phyloP scores from a whole-genome alignment of 2,329 filamentous ascomycete genomes.

The Claviceps fusiformis region DNA sequence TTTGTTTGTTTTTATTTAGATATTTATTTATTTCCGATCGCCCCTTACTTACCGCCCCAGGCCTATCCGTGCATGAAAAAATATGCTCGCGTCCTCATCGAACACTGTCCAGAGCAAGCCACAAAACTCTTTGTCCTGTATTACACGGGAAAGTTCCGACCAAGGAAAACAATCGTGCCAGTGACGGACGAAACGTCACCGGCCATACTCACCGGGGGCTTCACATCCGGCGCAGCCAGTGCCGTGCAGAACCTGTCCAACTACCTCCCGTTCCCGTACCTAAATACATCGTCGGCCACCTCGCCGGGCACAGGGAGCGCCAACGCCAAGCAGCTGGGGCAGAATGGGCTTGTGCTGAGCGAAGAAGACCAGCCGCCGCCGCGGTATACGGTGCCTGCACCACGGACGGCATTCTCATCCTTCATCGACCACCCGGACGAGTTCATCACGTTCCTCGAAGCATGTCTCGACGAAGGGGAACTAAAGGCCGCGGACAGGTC shows the following conservation, averaged over 20 bases:
- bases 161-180: slow-evolving; percentile 39
- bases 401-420: slow-evolving; percentile 82
- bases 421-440: slow-evolving; percentile 90
- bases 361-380: slow-evolving; percentile 30
- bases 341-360: slow-evolving; percentile 38
- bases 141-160: slow-evolving; percentile 73
- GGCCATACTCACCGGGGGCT: slow-evolving; percentile 23
- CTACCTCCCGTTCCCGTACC: slow-evolving; percentile 73
- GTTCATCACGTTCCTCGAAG: slow-evolving; percentile 86
- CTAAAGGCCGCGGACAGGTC: slow-evolving; percentile 63
- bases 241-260: slow-evolving; percentile 79
- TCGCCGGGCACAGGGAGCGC: slow-evolving; percentile 35
- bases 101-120: slow-evolving; percentile 69
- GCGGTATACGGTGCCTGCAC: slow-evolving; percentile 67
- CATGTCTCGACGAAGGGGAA: slow-evolving; percentile 59
- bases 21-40: no score
- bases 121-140: slow-evolving; percentile 89
- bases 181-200: slow-evolving; percentile 24
- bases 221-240: slow-evolving; percentile 48
- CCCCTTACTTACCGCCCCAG: slow-evolving; percentile 27
- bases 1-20: no score
- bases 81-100: slow-evolving; percentile 80
- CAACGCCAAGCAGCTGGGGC: slow-evolving; percentile 34
- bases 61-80: slow-evolving; percentile 87
- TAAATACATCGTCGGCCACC: slow-evolving; percentile 47